These are phyloP conservation scores for Caryopteris hybrid DNA, from an alignment of 305 asterid species.

Conservation along the genomic window DNA sequence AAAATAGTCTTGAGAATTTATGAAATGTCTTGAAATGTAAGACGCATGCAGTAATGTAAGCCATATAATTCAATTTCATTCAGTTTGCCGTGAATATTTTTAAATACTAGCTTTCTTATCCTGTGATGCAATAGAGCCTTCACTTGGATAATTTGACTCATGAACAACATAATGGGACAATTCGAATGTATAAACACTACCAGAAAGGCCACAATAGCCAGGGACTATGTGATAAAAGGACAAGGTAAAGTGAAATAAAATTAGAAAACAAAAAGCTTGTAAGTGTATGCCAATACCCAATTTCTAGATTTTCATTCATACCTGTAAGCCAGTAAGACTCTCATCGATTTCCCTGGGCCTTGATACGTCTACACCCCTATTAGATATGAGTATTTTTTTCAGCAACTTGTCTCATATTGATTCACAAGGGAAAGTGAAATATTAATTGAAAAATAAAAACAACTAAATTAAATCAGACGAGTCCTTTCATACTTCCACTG, in stretches of 20 bases:
- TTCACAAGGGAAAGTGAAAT: constrained; percentile 18
- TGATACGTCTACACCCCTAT: constrained; percentile 75
- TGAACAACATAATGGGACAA: constrained; percentile 1
- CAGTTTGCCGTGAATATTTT: neutral
- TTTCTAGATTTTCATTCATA: constrained; percentile 9
- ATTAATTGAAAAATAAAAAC: neutral
- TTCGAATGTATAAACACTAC: neutral
- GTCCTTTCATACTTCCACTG: constrained; percentile 81
- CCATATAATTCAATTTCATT: neutral
- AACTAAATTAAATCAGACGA: neutral
- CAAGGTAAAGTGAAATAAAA: too few relatives aligned
- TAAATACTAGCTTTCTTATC: neutral
- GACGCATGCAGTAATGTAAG: neutral
- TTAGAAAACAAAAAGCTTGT: neutral
- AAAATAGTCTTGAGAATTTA: constrained; percentile 6
- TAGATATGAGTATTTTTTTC: constrained; percentile 24
- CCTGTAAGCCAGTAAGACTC: constrained; percentile 69
- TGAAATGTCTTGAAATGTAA: neutral
- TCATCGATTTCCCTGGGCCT: constrained; percentile 67
- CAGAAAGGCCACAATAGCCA: neutral
- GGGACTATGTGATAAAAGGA: neutral
- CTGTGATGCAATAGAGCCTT: neutral
- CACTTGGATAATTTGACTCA: neutral
- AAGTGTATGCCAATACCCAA: neutral
- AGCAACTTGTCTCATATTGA: neutral